phyloP scores from a whole-genome alignment of 2,329 filamentous ascomycete species.

The Ilyonectria sp. region DNA sequence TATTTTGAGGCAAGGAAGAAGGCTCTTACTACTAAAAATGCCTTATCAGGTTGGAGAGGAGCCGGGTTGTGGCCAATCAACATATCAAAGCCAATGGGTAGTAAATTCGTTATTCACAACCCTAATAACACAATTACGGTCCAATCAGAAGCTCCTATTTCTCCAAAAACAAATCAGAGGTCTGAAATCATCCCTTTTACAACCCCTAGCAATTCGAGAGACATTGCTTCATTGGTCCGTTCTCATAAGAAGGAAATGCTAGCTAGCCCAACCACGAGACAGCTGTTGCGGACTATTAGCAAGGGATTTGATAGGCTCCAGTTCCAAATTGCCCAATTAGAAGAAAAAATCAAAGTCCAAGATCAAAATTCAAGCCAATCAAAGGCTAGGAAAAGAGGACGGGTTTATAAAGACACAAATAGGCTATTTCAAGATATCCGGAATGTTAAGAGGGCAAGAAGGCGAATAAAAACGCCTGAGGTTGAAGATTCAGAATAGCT shows the following conservation, averaged over 20 bases:
- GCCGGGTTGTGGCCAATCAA: slow-evolving; percentile 2
- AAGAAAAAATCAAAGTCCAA: background rate
- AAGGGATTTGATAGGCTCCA: background rate
- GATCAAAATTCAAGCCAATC: background rate
- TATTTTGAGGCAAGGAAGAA: slow-evolving; percentile 5
- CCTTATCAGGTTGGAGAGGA: background rate
- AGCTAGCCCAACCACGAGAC: background rate
- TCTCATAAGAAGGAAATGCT: background rate
- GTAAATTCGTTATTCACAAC: background rate
- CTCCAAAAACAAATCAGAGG: too few species aligned
- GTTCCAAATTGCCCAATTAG: background rate
- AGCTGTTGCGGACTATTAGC: background rate
- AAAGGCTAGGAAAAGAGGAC: background rate
- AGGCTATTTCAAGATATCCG: background rate
- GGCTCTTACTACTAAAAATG: background rate
- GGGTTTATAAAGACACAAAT: background rate
- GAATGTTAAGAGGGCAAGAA: background rate
- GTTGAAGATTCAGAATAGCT: too few species aligned
- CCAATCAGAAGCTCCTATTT: too few species aligned
- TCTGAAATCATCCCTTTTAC: too few species aligned
- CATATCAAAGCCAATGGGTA: background rate
- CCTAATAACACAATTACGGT: background rate
- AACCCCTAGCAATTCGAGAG: background rate
- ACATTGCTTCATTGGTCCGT: background rate
- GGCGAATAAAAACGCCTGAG: background rate